phyloP scores from a whole-genome alignment of 192 early-diverging fungal genomes.

The Coemansia biformis region DNA sequence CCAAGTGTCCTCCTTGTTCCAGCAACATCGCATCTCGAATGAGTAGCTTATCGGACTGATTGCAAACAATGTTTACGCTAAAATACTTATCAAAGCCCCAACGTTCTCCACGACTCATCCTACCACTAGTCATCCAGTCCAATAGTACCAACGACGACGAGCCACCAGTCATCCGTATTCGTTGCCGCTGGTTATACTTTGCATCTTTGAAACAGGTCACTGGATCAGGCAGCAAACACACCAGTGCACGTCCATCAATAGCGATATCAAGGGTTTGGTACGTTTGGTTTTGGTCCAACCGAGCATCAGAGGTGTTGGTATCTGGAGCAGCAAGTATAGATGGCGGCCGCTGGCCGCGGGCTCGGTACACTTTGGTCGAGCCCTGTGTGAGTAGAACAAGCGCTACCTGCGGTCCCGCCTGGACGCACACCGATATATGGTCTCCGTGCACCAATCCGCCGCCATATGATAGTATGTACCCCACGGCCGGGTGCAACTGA shows the following conservation, averaged over 20 bases:
- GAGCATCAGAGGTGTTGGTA: no score
- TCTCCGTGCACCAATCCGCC: slow-evolving; percentile 77
- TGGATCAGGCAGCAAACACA: slow-evolving; percentile 70
- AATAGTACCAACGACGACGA: slow-evolving; percentile 63
- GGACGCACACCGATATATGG: slow-evolving; percentile 52
- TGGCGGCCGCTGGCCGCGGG: slow-evolving; percentile 3
- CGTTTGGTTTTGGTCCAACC: no score
- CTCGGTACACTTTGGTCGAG: slow-evolving; percentile 77
- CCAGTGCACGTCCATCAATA: slow-evolving; percentile 41
- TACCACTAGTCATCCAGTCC: slow-evolving; percentile 82
- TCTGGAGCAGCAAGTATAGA: no score
- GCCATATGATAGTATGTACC: slow-evolving; percentile 68
- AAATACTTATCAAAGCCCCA: slow-evolving; percentile 65
- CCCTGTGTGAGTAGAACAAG: slow-evolving; percentile 75
- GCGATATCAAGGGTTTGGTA: slow-evolving; percentile 50
- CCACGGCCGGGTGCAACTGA: slow-evolving; percentile 16
- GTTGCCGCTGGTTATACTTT: slow-evolving; percentile 60
- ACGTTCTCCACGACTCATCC: slow-evolving; percentile 64
- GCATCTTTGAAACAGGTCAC: slow-evolving; percentile 69
- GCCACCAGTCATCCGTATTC: slow-evolving; percentile 17
- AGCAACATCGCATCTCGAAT: slow-evolving; percentile 39
- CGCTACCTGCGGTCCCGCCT: slow-evolving; percentile 46
- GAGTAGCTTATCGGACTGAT: background rate
- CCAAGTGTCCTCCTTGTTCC: background rate
- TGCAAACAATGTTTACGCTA: slow-evolving; percentile 34